These are phyloP conservation scores for Podospora conica DNA, from an alignment of 495 filamentous ascomycete genomes.

Conservation along the genomic window DNA sequence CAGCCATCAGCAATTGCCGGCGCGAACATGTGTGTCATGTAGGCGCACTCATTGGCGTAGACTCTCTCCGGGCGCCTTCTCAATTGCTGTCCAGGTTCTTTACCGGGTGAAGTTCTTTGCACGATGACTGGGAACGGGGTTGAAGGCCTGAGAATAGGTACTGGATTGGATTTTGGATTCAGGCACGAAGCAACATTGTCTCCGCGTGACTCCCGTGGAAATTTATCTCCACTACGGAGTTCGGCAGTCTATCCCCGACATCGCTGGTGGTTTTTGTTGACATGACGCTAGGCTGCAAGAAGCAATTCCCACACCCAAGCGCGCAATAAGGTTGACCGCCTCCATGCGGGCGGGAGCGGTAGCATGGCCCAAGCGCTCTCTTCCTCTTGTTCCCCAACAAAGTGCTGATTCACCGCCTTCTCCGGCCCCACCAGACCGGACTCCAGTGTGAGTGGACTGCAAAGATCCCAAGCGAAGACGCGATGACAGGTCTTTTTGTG, in stretches of 20 bases:
- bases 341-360: slow-evolving; percentile 1
- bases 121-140: background rate
- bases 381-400: background rate
- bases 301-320: background rate
- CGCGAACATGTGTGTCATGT: background rate
- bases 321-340: slow-evolving; percentile 15
- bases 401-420: background rate
- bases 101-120: too few relatives aligned
- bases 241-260: slow-evolving; percentile 9
- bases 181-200: background rate
- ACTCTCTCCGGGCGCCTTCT: background rate
- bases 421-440: background rate
- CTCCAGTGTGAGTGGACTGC: background rate
- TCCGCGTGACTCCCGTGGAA: background rate
- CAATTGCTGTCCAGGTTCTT: background rate
- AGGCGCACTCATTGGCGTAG: background rate
- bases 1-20: background rate
- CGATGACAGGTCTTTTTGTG: background rate
- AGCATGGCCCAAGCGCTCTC: background rate
- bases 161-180: background rate
- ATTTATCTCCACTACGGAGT: background rate
- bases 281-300: slow-evolving; percentile 13
- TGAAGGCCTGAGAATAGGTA: background rate
- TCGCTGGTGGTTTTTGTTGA: slow-evolving; percentile 18
- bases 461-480: background rate